Percentiles rank a stretch among this genome's conserved stretches.
Evolutionary conservation across 768 basidiomycete species (phyloP).

Genomic region (Gloeostereum incarnatum): DNA sequence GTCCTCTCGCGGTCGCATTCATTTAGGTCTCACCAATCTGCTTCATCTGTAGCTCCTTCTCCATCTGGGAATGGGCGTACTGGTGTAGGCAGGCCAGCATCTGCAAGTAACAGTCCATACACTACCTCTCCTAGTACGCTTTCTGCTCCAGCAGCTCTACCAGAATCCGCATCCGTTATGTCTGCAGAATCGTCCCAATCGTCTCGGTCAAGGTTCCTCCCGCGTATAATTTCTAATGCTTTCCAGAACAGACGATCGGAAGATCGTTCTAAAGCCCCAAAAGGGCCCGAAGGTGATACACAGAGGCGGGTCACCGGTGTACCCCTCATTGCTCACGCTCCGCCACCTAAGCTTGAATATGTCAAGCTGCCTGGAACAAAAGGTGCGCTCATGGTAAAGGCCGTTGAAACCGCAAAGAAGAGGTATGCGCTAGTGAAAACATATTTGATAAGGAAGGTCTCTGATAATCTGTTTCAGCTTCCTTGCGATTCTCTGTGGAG

Average conservation of each 20-base stretch:
- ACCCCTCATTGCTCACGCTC: constrained; percentile 35
- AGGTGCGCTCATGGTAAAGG: constrained; percentile 72
- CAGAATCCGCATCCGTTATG: constrained; percentile 11
- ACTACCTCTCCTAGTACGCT: constrained; percentile 9
- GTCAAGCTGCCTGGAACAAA: constrained; percentile 91
- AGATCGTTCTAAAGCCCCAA: constrained; percentile 33
- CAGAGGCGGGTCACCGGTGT: constrained; percentile 20
- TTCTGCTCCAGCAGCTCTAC: background rate
- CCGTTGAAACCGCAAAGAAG: constrained; percentile 85
- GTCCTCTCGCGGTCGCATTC: constrained; percentile 30
- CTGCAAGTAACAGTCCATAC: constrained; percentile 14
- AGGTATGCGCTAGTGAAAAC: constrained; percentile 53
- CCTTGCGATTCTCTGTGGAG: constrained; percentile 87
- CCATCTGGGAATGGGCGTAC: constrained; percentile 16
- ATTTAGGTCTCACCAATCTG: constrained; percentile 26
- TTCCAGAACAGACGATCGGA: constrained; percentile 52
- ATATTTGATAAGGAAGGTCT: too few relatives aligned
- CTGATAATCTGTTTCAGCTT: constrained; percentile 42
- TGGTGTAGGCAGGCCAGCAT: constrained; percentile 8
- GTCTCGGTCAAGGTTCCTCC: constrained; percentile 56
- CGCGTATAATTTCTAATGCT: constrained; percentile 61
- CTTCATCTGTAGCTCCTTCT: constrained; percentile 16
- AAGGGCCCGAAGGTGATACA: constrained; percentile 30
- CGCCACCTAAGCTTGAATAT: constrained; percentile 83
- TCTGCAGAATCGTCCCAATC: constrained; percentile 21